Evolutionary conservation across 2,329 filamentous ascomycete genomes (phyloP).

Genomic region (Bertia moriformis): DNA sequence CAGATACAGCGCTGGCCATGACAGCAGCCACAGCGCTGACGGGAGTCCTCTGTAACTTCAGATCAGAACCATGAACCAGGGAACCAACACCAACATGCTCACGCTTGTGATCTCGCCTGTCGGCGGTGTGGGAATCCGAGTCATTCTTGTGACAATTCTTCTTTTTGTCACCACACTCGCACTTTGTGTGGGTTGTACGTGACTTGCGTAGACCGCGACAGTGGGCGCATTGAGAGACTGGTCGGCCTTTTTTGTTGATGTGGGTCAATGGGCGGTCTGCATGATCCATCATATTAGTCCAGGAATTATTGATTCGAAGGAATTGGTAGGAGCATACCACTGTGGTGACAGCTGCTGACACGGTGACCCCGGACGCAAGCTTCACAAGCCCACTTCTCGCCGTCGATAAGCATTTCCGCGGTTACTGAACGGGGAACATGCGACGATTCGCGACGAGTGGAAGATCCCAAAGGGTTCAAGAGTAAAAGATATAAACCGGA

Average conservation of each 20-base stretch:
- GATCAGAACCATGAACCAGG: slow-evolving; percentile 11
- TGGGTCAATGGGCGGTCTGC: slow-evolving; percentile 80
- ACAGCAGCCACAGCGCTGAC: slow-evolving; percentile 28
- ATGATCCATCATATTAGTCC: slow-evolving; percentile 5
- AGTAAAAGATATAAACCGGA: too few species aligned
- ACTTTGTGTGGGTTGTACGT: slow-evolving; percentile 16
- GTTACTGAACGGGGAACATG: neutral
- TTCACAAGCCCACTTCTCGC: slow-evolving; percentile 95
- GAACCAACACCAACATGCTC: slow-evolving; percentile 15
- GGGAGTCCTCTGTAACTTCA: slow-evolving; percentile 16
- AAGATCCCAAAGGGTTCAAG: too few species aligned
- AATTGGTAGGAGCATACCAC: slow-evolving; percentile 46
- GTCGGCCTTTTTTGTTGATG: slow-evolving; percentile 94
- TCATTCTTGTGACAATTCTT: slow-evolving; percentile 15
- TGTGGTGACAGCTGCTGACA: slow-evolving; percentile 95
- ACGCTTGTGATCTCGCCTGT: slow-evolving; percentile 19
- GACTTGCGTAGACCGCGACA: slow-evolving; percentile 94
- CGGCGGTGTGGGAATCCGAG: slow-evolving; percentile 7
- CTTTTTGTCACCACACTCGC: slow-evolving; percentile 15
- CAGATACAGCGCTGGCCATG: slow-evolving; percentile 46
- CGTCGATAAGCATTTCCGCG: slow-evolving; percentile 63
- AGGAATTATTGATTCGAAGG: slow-evolving; percentile 3
- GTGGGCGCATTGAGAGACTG: slow-evolving; percentile 93
- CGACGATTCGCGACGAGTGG: slow-evolving; percentile 1
- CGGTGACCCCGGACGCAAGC: slow-evolving; percentile 96